Evolutionary conservation across 345 rosid species (phyloP), one percentile per base, ranked within the genome.

Genomic region (Populus nigra): DNA sequence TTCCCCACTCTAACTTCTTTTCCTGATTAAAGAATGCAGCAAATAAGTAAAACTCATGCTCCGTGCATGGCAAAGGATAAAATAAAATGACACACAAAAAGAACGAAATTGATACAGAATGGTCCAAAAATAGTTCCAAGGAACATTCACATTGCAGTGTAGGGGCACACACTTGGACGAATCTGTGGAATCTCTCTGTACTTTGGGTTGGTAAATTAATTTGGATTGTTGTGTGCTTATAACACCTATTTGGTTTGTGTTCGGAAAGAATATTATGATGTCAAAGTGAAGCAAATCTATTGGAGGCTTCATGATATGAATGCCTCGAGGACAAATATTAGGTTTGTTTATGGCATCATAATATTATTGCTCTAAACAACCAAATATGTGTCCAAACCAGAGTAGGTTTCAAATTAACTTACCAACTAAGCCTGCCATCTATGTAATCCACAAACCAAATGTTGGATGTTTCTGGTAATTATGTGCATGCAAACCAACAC

Each of bases 1-100:
- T 88, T n/a, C 99, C 97, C 99, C 98, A 95, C 87, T 95, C 98
- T 83, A 93, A 80, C 66, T 90, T 88, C 76, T 80, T 91, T 81
- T 92, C 97, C 99, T 95, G 83, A 77, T 59, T 8, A 17, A 49
- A 68, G 13, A 73, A 80, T n/a, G 63, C 25, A 68, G 23, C n/a
- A 29, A 39, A 68, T 11, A 45, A 47, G 61, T 53, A 11, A 22
- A 7, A 45, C 53, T 35, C 25, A 31, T 9, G 65, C 27, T 70
- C 38, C 47, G 22, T 43, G 66, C 35, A 61, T 8, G 5, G 5
- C 36, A 36, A 62, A 36, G 27, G 25, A 49, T 25, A 49, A 63
- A 11, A 62, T 7, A 18, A 53, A 53, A 20, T 8, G 8, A 7
- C 8, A 6, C 59, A 53, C n/a, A 2, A 20, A 49, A 20, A 7